Evolutionary conservation across 441 rosid species (phyloP), one percentile per base, ranked within the genome.

Genomic region (Euphorbia schlechtendalii): DNA sequence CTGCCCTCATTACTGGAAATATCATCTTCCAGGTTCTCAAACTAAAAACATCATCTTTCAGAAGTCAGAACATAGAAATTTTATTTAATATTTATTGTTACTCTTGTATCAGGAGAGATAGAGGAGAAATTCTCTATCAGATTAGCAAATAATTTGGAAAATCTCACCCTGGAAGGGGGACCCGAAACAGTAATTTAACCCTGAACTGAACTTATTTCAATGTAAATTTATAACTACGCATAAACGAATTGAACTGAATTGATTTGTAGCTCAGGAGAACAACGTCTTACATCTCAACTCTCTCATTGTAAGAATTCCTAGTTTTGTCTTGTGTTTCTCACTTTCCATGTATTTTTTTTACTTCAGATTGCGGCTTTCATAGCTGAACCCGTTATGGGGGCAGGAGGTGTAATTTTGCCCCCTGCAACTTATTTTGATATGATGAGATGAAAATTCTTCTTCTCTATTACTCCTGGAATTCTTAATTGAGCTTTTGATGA

Each of bases 1-100:
- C 73, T 94, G 99, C 71, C 98, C 99, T 78, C 99, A 94, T 79
- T 94, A 94, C 72, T 94, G 99, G 97, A 90, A 96, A 61, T 84
- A 75, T 74, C 97, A 89, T 80, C 89, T 83, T 74, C 90, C 86
- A 80, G 99, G 99, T 93, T 71, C 61, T 60, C 36, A 1, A n/a
- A 45, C 43, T 61, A 12, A 21, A 30, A 14, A 0, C 43, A 22
- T 3, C 18, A 17, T 60, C 14, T 3, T 32, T 48, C 51, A 38
- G 20, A 30, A 78, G 52, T 56, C 8, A 40, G 36, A 41, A 67
- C 27, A 22, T 46, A 64, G 40, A 53, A 49, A 30, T 1, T 8
- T 5, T n/a, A 22, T 70, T 28, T 56, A 20, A 69, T n/a, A n/a
- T n/a, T 56, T 67, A 41, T 41, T 38, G 36, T 56, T 46, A 25